Percentiles rank a stretch among this genome's conserved stretches.
Evolutionary conservation across 805 yeast genomes (phyloP).

Genomic region (Wickerhamiella sorbophila): DNA sequence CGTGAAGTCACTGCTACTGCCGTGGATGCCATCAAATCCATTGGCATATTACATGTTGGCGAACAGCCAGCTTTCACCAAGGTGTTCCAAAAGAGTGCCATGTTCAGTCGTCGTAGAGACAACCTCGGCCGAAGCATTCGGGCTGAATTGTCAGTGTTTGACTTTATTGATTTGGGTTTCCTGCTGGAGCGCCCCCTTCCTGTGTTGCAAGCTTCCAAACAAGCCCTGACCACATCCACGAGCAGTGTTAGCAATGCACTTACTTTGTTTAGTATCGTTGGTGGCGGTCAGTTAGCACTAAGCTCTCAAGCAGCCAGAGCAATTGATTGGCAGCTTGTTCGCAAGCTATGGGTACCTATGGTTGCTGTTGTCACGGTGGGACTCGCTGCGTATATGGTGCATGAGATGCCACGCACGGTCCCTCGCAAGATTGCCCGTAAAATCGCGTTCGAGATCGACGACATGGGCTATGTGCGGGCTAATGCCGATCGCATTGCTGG

Average conservation of each 20-base stretch:
- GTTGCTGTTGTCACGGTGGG: slow-evolving; percentile 26
- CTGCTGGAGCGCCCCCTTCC: slow-evolving; percentile 18
- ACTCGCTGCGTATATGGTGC: slow-evolving; percentile 46
- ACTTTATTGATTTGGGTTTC: slow-evolving; percentile 65
- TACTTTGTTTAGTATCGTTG: slow-evolving; percentile 14
- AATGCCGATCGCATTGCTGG: slow-evolving; percentile 67
- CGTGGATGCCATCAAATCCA: slow-evolving; percentile 44
- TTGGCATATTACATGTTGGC: slow-evolving; percentile 56
- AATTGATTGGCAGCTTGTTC: not conserved
- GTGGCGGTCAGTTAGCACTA: slow-evolving; percentile 10
- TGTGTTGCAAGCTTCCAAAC: slow-evolving; percentile 11
- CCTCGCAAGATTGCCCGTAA: slow-evolving; percentile 70
- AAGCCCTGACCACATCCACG: slow-evolving; percentile 10
- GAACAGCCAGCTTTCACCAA: slow-evolving; percentile 35
- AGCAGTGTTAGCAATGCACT: slow-evolving; percentile 12
- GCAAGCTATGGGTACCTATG: slow-evolving; percentile 6
- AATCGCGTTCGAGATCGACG: slow-evolving; percentile 45
- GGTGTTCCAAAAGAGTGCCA: slow-evolving; percentile 45
- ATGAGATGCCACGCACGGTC: slow-evolving; percentile 79
- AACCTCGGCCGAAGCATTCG: slow-evolving; percentile 41
- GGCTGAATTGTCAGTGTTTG: slow-evolving; percentile 47
- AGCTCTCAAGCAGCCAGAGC: slow-evolving; percentile 7
- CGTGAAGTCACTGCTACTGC: slow-evolving; percentile 42
- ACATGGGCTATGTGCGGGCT: slow-evolving; percentile 60
- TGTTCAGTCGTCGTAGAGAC: slow-evolving; percentile 72